Evolutionary conservation across 768 basidiomycete species (phyloP).

Genomic region (Scleroderma citrinum): DNA sequence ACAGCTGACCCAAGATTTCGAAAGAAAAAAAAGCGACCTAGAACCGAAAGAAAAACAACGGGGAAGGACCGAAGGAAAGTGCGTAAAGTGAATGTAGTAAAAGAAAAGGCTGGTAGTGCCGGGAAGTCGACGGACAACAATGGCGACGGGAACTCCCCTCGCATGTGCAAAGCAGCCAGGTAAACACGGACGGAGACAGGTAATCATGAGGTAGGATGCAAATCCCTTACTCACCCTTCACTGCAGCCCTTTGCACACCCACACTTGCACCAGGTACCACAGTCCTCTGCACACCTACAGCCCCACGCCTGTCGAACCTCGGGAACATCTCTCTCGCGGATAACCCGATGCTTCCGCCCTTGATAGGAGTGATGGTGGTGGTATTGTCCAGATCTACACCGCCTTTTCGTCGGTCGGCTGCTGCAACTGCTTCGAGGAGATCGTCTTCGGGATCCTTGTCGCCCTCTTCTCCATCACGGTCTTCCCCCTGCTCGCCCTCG

Average conservation of each 20-base stretch:
- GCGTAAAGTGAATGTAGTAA: too few relatives aligned
- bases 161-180: too few relatives aligned
- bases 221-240: background rate
- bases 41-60: too few relatives aligned
- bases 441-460: slow-evolving; percentile 41
- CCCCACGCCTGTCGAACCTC: background rate
- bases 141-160: too few relatives aligned
- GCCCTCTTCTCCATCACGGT: slow-evolving; percentile 9
- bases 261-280: background rate
- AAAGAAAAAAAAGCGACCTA: too few relatives aligned
- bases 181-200: too few relatives aligned
- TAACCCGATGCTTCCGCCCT: slow-evolving; percentile 20
- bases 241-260: background rate
- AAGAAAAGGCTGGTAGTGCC: too few relatives aligned
- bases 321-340: background rate
- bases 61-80: too few relatives aligned
- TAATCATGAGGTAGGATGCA: too few relatives aligned
- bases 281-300: background rate
- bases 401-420: slow-evolving; percentile 39
- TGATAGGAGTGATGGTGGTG: background rate
- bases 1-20: too few relatives aligned
- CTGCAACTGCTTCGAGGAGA: slow-evolving; percentile 46
- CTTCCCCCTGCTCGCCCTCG: slow-evolving; percentile 6
- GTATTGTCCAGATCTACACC: too few relatives aligned
- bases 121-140: too few relatives aligned